Evolutionary conservation across 805 yeast genomes (phyloP).

Genomic region (Saccharomycopsis sp.): DNA sequence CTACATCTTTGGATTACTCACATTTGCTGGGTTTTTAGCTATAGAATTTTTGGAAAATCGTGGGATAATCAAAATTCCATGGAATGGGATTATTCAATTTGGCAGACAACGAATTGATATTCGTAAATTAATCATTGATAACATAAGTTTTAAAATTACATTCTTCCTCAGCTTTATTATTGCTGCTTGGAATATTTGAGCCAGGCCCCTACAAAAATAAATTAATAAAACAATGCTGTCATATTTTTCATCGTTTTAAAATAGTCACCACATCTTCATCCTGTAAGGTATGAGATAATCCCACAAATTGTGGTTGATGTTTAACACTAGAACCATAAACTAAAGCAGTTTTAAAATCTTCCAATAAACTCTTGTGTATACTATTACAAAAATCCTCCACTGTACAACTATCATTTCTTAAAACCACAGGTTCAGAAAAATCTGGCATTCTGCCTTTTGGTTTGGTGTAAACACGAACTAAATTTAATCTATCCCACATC

Average conservation of each 20-base stretch:
- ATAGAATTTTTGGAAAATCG: slow-evolving; percentile 50
- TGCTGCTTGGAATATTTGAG: slow-evolving; percentile 46
- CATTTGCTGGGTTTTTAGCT: slow-evolving; percentile 38
- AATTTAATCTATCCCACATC: slow-evolving; percentile 90
- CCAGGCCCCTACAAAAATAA: not conserved
- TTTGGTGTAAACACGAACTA: slow-evolving; percentile 94
- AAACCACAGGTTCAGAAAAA: slow-evolving; percentile 89
- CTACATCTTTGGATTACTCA: slow-evolving; percentile 42
- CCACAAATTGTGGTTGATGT: slow-evolving; percentile 97
- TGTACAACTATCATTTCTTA: slow-evolving; percentile 72
- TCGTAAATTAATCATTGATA: slow-evolving; percentile 45
- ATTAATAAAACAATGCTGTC: not conserved
- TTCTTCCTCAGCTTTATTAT: slow-evolving; percentile 49
- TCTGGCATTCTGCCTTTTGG: slow-evolving; percentile 95
- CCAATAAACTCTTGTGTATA: slow-evolving; percentile 90
- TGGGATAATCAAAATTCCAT: slow-evolving; percentile 41
- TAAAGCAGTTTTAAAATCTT: slow-evolving; percentile 86
- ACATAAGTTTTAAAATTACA: slow-evolving; percentile 53
- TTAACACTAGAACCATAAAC: slow-evolving; percentile 93
- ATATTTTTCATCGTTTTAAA: slow-evolving; percentile 49
- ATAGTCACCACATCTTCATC: slow-evolving; percentile 98
- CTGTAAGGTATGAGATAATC: slow-evolving; percentile 71
- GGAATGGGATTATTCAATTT: slow-evolving; percentile 31
- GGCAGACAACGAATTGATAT: slow-evolving; percentile 39
- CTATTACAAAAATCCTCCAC: slow-evolving; percentile 96